These are phyloP conservation scores for Cytauxzoon felis DNA, from an alignment of 169 alveolate genomes.

Conservation along the genomic window DNA sequence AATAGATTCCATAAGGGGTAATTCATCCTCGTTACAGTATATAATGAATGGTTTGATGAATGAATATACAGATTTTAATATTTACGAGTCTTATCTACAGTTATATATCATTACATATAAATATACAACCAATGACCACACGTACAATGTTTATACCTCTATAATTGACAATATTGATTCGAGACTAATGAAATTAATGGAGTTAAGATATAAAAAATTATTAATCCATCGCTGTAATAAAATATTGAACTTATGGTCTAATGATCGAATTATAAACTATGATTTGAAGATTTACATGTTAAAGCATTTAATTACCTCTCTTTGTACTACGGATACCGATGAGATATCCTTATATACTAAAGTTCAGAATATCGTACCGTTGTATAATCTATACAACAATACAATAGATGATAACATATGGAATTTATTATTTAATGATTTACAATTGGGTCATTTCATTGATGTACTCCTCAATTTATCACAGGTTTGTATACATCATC, in stretches of 20 bases:
- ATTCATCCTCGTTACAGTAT: background rate
- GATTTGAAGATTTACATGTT: slow-evolving; percentile 25
- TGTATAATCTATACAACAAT: slow-evolving; percentile 39
- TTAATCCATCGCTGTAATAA: slow-evolving; percentile 48
- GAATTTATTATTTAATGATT: slow-evolving; percentile 19
- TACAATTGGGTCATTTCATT: background rate
- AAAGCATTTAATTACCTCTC: slow-evolving; percentile 19
- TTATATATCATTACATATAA: slow-evolving; percentile 30
- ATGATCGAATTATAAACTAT: slow-evolving; percentile 22
- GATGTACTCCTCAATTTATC: slow-evolving; percentile 2
- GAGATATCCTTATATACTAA: background rate
- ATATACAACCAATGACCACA: slow-evolving; percentile 18
- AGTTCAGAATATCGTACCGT: slow-evolving; percentile 46
- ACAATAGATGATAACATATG: slow-evolving; percentile 52
- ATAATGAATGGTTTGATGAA: slow-evolving; percentile 8
- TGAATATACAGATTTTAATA: background rate
- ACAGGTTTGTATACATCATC: background rate
- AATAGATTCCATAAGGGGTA: slow-evolving; percentile 32
- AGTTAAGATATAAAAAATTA: slow-evolving; percentile 8
- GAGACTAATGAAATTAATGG: background rate
- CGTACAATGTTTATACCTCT: slow-evolving; percentile 26
- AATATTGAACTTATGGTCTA: slow-evolving; percentile 42
- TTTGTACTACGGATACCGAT: slow-evolving; percentile 22
- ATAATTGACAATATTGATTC: slow-evolving; percentile 4
- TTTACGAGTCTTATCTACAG: slow-evolving; percentile 35